Conservation (phyloP, 2,329 filamentous ascomycete species). For the Xylariaceae sp. region DNA sequence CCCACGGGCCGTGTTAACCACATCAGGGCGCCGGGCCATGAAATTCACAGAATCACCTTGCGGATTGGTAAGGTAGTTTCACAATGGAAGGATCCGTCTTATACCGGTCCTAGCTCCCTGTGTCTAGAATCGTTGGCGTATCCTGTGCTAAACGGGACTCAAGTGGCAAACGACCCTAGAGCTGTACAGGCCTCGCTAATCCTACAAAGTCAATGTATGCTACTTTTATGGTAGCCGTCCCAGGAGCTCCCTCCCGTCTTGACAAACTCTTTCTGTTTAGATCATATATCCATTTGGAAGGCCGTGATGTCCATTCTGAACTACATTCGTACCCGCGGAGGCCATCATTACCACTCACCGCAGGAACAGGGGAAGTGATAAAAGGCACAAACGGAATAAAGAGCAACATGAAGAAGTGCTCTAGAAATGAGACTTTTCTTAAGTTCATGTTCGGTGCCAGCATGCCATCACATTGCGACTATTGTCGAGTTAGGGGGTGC, state of each 20-base stretch:
- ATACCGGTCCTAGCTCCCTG: neutral
- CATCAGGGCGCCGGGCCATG: neutral
- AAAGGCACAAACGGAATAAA: neutral
- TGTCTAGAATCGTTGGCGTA: neutral
- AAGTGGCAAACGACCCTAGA: neutral
- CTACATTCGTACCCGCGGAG: neutral
- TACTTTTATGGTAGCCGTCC: neutral
- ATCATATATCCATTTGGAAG: neutral
- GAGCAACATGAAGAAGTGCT: neutral
- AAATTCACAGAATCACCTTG: neutral
- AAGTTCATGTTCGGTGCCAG: neutral
- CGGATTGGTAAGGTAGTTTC: neutral
- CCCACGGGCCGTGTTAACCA: neutral
- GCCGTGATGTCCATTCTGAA: neutral
- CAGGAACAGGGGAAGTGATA: neutral
- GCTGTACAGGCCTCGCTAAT: neutral
- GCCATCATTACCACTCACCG: neutral
- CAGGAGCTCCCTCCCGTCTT: neutral
- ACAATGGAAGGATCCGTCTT: neutral
- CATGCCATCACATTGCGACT: neutral
- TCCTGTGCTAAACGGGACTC: neutral
- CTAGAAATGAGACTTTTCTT: neutral
- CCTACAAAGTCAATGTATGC: neutral
- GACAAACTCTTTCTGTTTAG: neutral
- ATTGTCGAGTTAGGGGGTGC: neutral